Conservation (phyloP, 495 filamentous ascomycete genomes). For the Neurospora discreta region DNA sequence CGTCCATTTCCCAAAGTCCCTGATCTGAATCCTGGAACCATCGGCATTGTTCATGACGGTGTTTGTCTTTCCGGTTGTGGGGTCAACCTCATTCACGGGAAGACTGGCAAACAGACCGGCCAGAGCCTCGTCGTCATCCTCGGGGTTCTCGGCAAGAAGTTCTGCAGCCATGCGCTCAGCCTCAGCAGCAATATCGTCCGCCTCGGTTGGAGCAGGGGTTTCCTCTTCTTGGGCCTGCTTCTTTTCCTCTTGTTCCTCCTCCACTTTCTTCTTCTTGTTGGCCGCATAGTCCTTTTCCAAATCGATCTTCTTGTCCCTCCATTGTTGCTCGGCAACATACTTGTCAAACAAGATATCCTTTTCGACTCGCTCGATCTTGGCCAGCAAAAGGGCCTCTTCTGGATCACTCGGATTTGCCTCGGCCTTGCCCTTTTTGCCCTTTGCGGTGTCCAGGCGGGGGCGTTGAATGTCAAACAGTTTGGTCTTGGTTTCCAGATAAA, state of each 20-base stretch:
- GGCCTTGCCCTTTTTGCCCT: slow-evolving; percentile 27
- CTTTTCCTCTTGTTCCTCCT: slow-evolving; percentile 15
- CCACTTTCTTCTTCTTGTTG: slow-evolving; percentile 23
- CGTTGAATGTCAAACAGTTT: slow-evolving; percentile 63
- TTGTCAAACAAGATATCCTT: slow-evolving; percentile 81
- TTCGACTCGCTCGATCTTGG: slow-evolving; percentile 65
- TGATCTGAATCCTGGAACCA: slow-evolving; percentile 44
- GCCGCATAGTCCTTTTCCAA: slow-evolving; percentile 47
- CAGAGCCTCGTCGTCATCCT: slow-evolving; percentile 41
- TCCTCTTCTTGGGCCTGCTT: slow-evolving; percentile 18
- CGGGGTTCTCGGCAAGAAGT: slow-evolving; percentile 39
- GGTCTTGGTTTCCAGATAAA: slow-evolving; percentile 60
- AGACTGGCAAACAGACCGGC: slow-evolving; percentile 57
- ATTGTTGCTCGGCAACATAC: slow-evolving; percentile 59
- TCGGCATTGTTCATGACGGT: slow-evolving; percentile 40
- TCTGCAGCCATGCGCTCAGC: slow-evolving; percentile 39
- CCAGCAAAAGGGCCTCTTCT: slow-evolving; percentile 49
- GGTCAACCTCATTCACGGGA: slow-evolving; percentile 49
- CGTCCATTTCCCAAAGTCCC: slow-evolving; percentile 75
- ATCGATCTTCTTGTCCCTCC: slow-evolving; percentile 55
- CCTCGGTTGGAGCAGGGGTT: slow-evolving; percentile 14
- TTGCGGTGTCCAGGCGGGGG: slow-evolving; percentile 39
- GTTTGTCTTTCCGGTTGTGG: slow-evolving; percentile 37
- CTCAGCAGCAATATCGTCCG: slow-evolving; percentile 39
- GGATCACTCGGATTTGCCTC: slow-evolving; percentile 23